Evolutionary conservation across 2,329 filamentous ascomycete genomes (phyloP).

Genomic region (Verticillium nonalfalfae): DNA sequence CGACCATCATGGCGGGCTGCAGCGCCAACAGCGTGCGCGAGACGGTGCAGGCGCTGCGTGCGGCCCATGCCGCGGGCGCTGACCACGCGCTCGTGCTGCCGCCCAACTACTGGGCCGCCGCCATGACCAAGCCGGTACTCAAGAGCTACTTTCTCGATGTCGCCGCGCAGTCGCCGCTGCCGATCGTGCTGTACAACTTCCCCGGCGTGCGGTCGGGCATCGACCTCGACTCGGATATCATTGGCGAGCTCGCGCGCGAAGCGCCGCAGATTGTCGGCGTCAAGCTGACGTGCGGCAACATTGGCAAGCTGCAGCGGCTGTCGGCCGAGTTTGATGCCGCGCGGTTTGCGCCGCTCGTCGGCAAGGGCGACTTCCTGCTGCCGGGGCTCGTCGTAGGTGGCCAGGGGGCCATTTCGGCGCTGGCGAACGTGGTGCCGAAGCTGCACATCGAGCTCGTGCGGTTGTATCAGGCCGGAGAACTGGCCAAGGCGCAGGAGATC

Average conservation of each 20-base stretch:
- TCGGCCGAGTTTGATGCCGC: constrained; percentile 1
- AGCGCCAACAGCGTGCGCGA: constrained; percentile 62
- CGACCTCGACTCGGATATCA: constrained; percentile 50
- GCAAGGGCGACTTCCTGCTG: constrained; percentile 13
- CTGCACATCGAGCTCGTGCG: constrained; percentile 26
- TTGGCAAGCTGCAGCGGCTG: constrained; percentile 43
- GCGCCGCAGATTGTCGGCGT: constrained; percentile 54
- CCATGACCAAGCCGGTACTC: constrained; percentile 51
- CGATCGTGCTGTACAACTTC: constrained; percentile 58
- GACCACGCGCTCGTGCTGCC: constrained; percentile 63
- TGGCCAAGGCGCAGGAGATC: constrained; percentile 12
- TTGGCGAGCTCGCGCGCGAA: constrained; percentile 42
- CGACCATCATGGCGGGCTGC: constrained; percentile 59
- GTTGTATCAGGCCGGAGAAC: constrained; percentile 18
- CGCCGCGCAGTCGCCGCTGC: constrained; percentile 50
- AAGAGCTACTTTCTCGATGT: constrained; percentile 52
- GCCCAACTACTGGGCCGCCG: constrained; percentile 59
- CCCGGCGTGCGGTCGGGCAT: constrained; percentile 49
- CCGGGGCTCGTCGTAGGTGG: constrained; percentile 9
- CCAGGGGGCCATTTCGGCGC: constrained; percentile 12
- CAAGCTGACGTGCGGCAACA: constrained; percentile 59
- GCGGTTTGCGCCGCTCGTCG: constrained; percentile 10
- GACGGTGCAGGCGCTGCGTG: constrained; percentile 57
- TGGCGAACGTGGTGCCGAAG: constrained; percentile 16
- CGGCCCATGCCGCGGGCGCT: constrained; percentile 58